Evolutionary conservation across 2,329 filamentous ascomycete species (phyloP), one percentile per base, ranked within the genome.

Genomic region (Fusarium sp.): DNA sequence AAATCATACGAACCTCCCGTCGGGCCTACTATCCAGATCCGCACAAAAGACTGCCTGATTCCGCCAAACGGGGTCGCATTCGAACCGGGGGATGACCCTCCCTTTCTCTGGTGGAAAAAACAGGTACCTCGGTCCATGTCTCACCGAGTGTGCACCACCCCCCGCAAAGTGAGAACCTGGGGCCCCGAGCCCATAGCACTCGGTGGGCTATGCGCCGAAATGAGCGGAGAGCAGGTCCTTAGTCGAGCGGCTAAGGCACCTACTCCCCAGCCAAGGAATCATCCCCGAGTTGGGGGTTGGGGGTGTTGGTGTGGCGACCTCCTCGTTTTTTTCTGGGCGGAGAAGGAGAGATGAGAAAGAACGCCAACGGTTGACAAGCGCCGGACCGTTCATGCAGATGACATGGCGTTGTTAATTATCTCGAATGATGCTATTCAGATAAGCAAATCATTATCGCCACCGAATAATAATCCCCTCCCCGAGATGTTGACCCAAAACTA

Each of bases 131-230:
- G 57, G 57, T 42, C n/a, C 27, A 59, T 42, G 25, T 59, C 25
- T 20, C 18, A 29, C 57, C 57, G 57, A 59, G 36, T 13, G 18
- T n/a, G 27, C 27, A 13, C 20, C 40, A 18, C 47, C 35, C 33
- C 57, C 35, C 35, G 36, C 35, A 59, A 47, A 47, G 42, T 47
- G 22, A 27, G 22, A 47, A 27, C 20, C 35, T 38, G 33, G 20
- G 22, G 35, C 56, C 56, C 22, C 22, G 11, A 27, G 56, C 25
- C 11, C 22, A 13, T 25, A 47, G 42, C 42, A 29, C 42, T 59
- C 57, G 57, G 57, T 59, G 16, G 35, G 57, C 57, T 59, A 38
- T 59, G 57, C 35, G 57, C 57, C 57, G 57, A 59, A 59, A 59
- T 59, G 38, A 59, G 57, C 35, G 57, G 22, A 36, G 54, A 56